Conservation (phyloP, 805 yeast species). For the Kodamaea leandrae region DNA sequence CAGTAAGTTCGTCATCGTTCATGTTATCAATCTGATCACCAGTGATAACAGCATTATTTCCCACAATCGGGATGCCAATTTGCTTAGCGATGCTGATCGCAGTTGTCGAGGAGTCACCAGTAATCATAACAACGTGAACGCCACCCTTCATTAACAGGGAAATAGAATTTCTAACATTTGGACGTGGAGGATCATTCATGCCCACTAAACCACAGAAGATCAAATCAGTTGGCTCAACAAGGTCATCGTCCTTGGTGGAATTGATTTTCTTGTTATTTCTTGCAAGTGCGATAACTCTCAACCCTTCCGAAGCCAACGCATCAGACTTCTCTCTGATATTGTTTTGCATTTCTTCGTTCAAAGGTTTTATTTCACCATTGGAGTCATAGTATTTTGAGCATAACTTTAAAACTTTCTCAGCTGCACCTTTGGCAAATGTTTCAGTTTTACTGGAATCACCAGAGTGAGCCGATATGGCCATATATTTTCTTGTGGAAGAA, state of each 20-base stretch:
- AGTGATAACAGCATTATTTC: conserved; percentile 67
- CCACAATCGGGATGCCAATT: conserved; percentile 81
- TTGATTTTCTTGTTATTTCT: conserved; percentile 39
- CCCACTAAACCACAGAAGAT: conserved; percentile 85
- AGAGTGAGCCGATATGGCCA: conserved; percentile 73
- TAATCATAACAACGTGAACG: conserved; percentile 96
- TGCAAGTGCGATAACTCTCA: conserved; percentile 82
- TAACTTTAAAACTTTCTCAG: conserved; percentile 63
- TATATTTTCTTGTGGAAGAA: conserved; percentile 77
- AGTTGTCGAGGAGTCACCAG: conserved; percentile 90
- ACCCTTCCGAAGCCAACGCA: conserved; percentile 73
- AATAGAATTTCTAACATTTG: conserved; percentile 74
- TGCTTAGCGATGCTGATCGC: conserved; percentile 82
- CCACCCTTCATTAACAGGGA: conserved; percentile 83
- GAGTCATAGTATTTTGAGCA: conserved; percentile 60
- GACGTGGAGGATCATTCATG: conserved; percentile 98
- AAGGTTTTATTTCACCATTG: conserved; percentile 56
- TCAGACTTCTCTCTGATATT: conserved; percentile 58
- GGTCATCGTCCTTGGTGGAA: conserved; percentile 28
- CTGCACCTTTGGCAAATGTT: conserved; percentile 86
- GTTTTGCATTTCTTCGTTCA: conserved; percentile 49
- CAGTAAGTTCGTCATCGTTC: conserved; percentile 68
- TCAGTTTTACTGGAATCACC: conserved; percentile 57
- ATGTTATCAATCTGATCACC: conserved; percentile 81
- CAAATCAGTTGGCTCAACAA: conserved; percentile 53